A percentile compares a stretch with the other conserved stretches of the same genome.
Conservation (phyloP, 148 eudicot genomes). For the Rhododendron vialii region DNA sequence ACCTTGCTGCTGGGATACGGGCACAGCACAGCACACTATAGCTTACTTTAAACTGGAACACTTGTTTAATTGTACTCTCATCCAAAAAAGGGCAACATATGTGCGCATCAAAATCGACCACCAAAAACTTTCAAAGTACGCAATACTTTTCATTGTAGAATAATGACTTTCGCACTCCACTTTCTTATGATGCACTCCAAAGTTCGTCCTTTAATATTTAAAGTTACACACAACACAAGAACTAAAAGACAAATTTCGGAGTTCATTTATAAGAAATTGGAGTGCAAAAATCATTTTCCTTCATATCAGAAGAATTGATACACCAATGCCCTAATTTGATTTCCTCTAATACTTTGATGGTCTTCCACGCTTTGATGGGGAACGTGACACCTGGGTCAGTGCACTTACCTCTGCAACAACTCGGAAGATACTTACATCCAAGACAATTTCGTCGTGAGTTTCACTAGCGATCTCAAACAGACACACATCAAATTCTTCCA, state of each 20-base stretch:
- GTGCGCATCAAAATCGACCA: background rate
- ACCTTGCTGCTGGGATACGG: background rate
- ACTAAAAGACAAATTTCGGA: no score
- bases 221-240: no score
- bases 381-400: background rate
- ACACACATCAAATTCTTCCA: constrained; percentile 39
- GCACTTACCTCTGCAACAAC: constrained; percentile 29
- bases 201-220: no score
- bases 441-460: background rate
- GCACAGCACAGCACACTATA: background rate
- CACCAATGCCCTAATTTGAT: background rate
- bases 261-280: no score
- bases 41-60: background rate
- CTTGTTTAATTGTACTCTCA: background rate
- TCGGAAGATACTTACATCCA: constrained; percentile 43
- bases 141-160: background rate
- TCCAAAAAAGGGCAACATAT: background rate
- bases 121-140: background rate
- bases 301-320: background rate
- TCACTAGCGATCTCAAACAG: constrained; percentile 31
- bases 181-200: no score
- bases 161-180: no score
- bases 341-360: background rate
- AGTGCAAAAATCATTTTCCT: no score
- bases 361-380: background rate